phyloP scores from a whole-genome alignment of 441 rosid genomes.

The Populus hybrid region DNA sequence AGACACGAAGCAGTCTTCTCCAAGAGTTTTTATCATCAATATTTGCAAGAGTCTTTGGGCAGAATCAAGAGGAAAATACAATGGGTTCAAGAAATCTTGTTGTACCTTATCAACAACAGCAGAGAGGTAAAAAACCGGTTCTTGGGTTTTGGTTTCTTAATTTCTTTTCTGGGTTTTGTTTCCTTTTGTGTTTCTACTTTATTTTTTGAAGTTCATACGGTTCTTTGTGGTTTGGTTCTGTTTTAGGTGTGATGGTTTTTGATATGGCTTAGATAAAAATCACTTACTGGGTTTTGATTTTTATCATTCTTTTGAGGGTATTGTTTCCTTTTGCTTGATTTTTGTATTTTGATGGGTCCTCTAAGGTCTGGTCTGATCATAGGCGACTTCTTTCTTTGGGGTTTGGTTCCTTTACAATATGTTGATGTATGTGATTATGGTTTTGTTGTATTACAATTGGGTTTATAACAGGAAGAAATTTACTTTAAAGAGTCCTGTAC shows the following conservation, averaged over 20 bases:
- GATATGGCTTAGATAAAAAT: too few species aligned
- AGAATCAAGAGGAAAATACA: constrained; percentile 14
- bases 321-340: too few species aligned
- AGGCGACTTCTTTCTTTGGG: too few species aligned
- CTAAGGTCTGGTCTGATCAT: too few species aligned
- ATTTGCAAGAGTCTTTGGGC: constrained; percentile 30
- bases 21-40: constrained; percentile 39
- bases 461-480: too few species aligned
- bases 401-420: too few species aligned
- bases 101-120: constrained; percentile 16
- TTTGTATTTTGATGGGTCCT: too few species aligned
- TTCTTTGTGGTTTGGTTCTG: background rate
- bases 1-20: constrained; percentile 42
- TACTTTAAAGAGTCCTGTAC: too few species aligned
- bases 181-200: background rate
- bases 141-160: background rate
- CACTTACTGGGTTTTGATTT: background rate
- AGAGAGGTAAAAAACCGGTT: constrained; percentile 16
- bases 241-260: background rate
- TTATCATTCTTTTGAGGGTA: background rate
- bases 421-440: too few species aligned
- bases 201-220: background rate
- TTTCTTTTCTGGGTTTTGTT: background rate
- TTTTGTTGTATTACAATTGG: too few species aligned
- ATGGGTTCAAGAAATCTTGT: constrained; percentile 35